Base-by-base conservation (phyloP, 202 grass and related monocot species). In the Panicum hallii region DNA sequence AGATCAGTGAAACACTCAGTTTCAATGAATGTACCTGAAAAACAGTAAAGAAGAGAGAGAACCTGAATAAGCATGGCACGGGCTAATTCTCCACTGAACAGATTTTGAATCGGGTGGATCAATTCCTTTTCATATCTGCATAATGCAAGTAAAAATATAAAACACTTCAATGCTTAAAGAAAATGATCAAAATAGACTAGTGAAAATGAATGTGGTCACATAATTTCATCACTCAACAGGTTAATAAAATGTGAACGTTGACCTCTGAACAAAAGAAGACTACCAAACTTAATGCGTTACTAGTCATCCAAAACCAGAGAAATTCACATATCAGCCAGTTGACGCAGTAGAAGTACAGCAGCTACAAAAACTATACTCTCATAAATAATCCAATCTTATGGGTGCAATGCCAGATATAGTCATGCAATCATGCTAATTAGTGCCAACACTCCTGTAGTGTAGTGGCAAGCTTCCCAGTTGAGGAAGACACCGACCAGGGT, bases 31-130 rank as follows among this genome's bases (percentile, higher is more conserved):
- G 46, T 48, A 80, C 68, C 26, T 8, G 6, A 56, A 72, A 32
- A 48, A 76, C 0, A 60, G 61, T 34, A 80, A 80, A 42, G 83
- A 10, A n/a, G 73, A 45, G 63, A 75, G 68, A 54, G 6, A 89
- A 99, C 96, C 96, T 99, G 91, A 87, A 99, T 99, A 95, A 99
- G 96, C 88, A 99, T 95, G 20, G 90, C 91, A 88, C 88, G 84
- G 89, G 86, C 96, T 89, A 99, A 67, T 90, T 95, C 91, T 88
- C 96, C 96, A 66, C 79, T 84, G 8, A 94, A 78, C 47, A 99
- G 52, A 78, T 94, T 95, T 74, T 82, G 50, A 84, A 99, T 84
- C 67, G 96, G 96, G 74, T 99, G 90, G 70, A 88, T 80, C 49
- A 90, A 61, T 87, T 99, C 96, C 67, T 89, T 94, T 78, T 99